Evolutionary conservation across 768 basidiomycete species (phyloP), one percentile per base, ranked within the genome.

Genomic region (Russula sp.): DNA sequence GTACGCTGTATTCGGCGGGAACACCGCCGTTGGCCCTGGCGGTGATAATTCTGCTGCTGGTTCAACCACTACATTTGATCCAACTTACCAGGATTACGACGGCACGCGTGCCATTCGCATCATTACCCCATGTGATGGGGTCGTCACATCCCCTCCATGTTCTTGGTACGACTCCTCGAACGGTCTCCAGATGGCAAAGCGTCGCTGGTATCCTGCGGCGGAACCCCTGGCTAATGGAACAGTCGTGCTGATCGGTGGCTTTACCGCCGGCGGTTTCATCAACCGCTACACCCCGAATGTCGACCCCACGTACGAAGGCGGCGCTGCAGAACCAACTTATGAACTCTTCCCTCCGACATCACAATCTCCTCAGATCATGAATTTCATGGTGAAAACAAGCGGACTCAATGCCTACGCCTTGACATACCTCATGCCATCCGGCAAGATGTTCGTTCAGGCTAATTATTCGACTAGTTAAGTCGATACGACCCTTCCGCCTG

Each of bases 361-460:
- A 9, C 68, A 58, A 35, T 71, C 74, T 13, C 80, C 81, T 1
- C 78, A 79, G 57, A 73, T 76, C 32, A 86, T 87, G 81, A 73
- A 82, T 10, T 91, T 91, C 76, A 78, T 91, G 77, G 74, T 80
- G 64, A 75, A 79, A 18, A 88, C 89, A 0, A 87, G 86, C 20
- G 90, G 90, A 40, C 78, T 91, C 54, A 92, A 92, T 72, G 77
- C 88, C 1, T 92, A 90, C 68, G 83, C 87, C 0, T 87, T 86
- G 69, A 79, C 86, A 4, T 91, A 79, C 78, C 78, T 91, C 51
- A 82, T 91, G 78, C 78, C 84, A 9, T 88, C 86, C 5, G 89
- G 89, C 20, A 84, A 84, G 67, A 81, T 91, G 80, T 80, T 94
- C 70, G 78, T 92, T 39, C 57, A 59, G 13, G 57, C 57, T 11